Conservation (phyloP, 345 rosid species). For the Syzygium jambos region DNA sequence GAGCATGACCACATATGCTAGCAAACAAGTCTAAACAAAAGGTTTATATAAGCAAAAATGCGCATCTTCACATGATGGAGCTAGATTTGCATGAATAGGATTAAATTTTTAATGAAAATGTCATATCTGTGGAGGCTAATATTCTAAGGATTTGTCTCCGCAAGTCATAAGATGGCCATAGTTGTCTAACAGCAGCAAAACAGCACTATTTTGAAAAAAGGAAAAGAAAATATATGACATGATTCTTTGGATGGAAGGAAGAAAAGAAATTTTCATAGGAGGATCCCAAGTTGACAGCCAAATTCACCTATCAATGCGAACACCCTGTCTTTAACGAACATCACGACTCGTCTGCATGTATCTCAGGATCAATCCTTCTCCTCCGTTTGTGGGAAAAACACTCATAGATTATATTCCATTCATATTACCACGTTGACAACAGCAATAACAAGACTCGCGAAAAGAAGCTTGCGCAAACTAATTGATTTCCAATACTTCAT, state of each 20-base stretch:
- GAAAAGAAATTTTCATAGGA: background rate
- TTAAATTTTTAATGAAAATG: background rate
- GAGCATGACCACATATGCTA: background rate
- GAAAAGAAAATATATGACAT: background rate
- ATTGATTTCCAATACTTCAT: background rate
- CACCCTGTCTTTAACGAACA: background rate
- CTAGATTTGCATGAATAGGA: background rate
- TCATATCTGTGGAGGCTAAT: rapidly evolving
- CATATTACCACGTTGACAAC: background rate
- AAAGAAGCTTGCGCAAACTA: background rate
- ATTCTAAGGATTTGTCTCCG: background rate
- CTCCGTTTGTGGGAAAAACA: rapidly evolving
- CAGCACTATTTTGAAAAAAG: background rate
- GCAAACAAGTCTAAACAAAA: background rate
- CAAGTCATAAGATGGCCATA: background rate
- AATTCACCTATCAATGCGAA: background rate
- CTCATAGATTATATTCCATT: rapidly evolving
- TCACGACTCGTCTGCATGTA: rapidly evolving
- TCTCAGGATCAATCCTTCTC: background rate
- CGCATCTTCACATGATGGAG: rapidly evolving
- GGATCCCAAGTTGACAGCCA: background rate
- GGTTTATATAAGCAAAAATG: background rate
- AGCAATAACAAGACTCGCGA: rapidly evolving
- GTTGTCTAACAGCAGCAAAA: background rate
- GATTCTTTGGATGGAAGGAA: background rate